These are phyloP conservation scores for Aspergillus sp. DNA, from an alignment of 2,329 filamentous ascomycete species.

Conservation along the genomic window DNA sequence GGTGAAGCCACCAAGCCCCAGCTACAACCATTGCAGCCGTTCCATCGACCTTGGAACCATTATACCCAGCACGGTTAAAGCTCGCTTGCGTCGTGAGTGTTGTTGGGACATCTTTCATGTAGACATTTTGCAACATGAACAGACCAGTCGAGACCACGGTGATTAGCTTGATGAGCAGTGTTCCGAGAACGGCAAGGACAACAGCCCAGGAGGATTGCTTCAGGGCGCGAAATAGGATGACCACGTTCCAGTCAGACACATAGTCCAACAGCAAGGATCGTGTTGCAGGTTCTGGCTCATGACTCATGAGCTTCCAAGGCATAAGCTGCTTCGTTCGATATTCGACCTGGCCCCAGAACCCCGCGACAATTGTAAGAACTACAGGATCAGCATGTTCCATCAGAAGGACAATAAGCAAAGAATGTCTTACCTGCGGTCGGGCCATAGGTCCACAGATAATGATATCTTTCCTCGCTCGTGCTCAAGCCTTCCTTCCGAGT, in stretches of 20 bases:
- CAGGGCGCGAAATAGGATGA: slow-evolving; percentile 1
- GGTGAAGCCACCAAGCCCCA: not conserved
- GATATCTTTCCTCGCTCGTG: not conserved
- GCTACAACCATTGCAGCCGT: slow-evolving; percentile 5
- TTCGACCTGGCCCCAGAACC: slow-evolving; percentile 13
- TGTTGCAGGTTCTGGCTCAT: not conserved
- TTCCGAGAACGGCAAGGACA: slow-evolving; percentile 4
- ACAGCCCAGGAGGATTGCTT: not conserved
- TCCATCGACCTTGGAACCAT: not conserved
- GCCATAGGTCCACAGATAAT: slow-evolving; percentile 12
- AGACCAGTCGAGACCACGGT: slow-evolving; percentile 16
- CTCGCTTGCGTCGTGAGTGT: not conserved
- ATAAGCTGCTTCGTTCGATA: slow-evolving; percentile 16
- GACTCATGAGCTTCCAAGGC: slow-evolving; percentile 12
- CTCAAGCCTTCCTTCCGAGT: not conserved
- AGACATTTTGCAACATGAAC: slow-evolving; percentile 11
- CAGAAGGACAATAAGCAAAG: not conserved
- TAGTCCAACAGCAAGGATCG: slow-evolving; percentile 14
- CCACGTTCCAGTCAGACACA: slow-evolving; percentile 15
- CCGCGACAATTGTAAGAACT: slow-evolving; percentile 12
- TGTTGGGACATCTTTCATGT: not conserved
- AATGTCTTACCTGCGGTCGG: slow-evolving; percentile 2
- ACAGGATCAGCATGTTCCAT: not conserved
- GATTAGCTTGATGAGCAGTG: slow-evolving; percentile 10
- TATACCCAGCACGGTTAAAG: slow-evolving; percentile 1